Conservation (phyloP, 2,329 filamentous ascomycete genomes). For the Fonsecaea pedrosoi region DNA sequence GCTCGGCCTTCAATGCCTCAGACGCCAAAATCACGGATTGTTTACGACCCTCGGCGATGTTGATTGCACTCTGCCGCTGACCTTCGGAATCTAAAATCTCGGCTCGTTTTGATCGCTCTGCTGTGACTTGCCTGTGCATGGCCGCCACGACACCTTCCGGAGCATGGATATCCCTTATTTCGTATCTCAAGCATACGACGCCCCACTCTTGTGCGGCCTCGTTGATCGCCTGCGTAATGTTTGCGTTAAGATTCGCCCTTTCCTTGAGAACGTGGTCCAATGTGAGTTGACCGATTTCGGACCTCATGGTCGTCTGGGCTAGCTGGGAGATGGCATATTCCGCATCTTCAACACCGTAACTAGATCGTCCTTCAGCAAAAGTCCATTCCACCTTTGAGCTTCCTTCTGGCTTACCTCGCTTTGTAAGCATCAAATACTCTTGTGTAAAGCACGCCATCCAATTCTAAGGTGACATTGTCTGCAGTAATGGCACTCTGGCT, state of each 20-base stretch:
- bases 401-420: slow-evolving; percentile 70
- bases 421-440: slow-evolving; percentile 98
- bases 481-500: slow-evolving; percentile 97
- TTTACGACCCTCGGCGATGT: slow-evolving; percentile 97
- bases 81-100: slow-evolving; percentile 98
- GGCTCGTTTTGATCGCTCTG: slow-evolving; percentile 94
- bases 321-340: slow-evolving; percentile 98
- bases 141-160: slow-evolving; percentile 91
- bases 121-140: slow-evolving; percentile 98
- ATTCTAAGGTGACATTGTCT: slow-evolving; percentile 95
- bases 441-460: slow-evolving; percentile 95
- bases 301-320: slow-evolving; percentile 98
- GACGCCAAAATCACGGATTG: slow-evolving; percentile 96
- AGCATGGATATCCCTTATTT: slow-evolving; percentile 97
- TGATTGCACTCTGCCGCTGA: slow-evolving; percentile 96
- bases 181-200: slow-evolving; percentile 92
- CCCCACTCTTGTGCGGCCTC: slow-evolving; percentile 97
- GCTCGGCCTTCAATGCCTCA: slow-evolving; percentile 85
- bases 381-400: not conserved
- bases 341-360: slow-evolving; percentile 97
- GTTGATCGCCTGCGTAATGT: slow-evolving; percentile 99
- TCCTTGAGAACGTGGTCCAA: slow-evolving; percentile 98
- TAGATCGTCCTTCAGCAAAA: slow-evolving; percentile 48
- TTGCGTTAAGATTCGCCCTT: slow-evolving; percentile 91
- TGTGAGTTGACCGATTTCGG: slow-evolving; percentile 93